Evolutionary conservation across 2,329 filamentous ascomycete genomes (phyloP).

Genomic region (Ophiostoma sp.): DNA sequence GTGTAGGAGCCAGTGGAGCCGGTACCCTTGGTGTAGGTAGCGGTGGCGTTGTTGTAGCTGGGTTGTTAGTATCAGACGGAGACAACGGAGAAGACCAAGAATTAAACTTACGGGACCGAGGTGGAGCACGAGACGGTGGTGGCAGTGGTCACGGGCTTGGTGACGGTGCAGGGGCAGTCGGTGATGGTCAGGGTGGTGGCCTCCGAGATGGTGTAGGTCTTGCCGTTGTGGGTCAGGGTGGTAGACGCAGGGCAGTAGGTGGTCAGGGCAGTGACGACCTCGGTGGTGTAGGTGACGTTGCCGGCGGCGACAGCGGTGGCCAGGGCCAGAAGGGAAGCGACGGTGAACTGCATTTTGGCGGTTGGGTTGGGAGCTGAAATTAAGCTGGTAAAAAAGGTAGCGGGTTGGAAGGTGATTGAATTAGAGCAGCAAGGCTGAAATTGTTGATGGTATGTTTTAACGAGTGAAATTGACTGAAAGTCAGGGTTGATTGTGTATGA

Average conservation of each 20-base stretch:
- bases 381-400: slow-evolving; percentile 17
- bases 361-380: slow-evolving; percentile 37
- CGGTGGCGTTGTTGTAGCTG: slow-evolving; percentile 40
- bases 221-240: slow-evolving; percentile 55
- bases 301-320: slow-evolving; percentile 42
- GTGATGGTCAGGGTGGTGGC: slow-evolving; percentile 60
- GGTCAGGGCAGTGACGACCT: slow-evolving; percentile 60
- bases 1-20: slow-evolving; percentile 38
- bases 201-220: slow-evolving; percentile 66
- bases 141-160: slow-evolving; percentile 52
- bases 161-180: slow-evolving; percentile 63
- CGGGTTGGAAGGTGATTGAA: slow-evolving; percentile 25
- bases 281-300: slow-evolving; percentile 55
- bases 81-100: not conserved
- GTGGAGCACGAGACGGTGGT: slow-evolving; percentile 48
- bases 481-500: slow-evolving; percentile 43
- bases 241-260: slow-evolving; percentile 70
- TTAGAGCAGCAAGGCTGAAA: slow-evolving; percentile 30
- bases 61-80: slow-evolving; percentile 22
- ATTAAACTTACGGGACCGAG: slow-evolving; percentile 45
- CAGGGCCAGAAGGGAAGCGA: slow-evolving; percentile 49
- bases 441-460: slow-evolving; percentile 38
- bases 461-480: slow-evolving; percentile 57
- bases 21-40: slow-evolving; percentile 32
- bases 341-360: slow-evolving; percentile 62